These are phyloP conservation scores for Stylosanthes scabra DNA, from an alignment of 331 rosid species.

Conservation along the genomic window DNA sequence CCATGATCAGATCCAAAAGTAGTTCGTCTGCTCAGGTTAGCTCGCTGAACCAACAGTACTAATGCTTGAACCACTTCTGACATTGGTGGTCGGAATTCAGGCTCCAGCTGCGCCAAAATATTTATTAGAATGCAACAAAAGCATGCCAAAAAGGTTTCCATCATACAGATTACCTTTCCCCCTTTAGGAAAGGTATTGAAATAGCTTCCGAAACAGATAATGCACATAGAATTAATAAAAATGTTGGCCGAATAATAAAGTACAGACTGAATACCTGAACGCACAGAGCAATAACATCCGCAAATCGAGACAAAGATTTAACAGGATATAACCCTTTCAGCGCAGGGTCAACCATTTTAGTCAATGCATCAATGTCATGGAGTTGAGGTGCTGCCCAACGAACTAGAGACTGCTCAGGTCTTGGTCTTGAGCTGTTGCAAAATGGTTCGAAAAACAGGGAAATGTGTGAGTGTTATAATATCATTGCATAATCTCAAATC, in stretches of 20 bases:
- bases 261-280: constrained; percentile 72
- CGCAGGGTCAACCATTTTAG: constrained; percentile 91
- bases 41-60: constrained; percentile 90
- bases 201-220: neutral
- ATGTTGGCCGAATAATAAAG: neutral
- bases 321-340: constrained; percentile 93
- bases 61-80: constrained; percentile 96
- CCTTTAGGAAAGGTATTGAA: neutral
- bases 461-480: neutral
- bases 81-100: constrained; percentile 99
- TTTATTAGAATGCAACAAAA: neutral
- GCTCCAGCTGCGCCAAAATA: constrained; percentile 75
- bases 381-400: constrained; percentile 99
- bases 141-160: neutral
- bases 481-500: constrained; percentile 9
- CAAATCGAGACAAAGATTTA: constrained; percentile 95
- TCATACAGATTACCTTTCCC: neutral
- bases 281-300: constrained; percentile 96
- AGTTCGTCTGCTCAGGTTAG: constrained; percentile 98
- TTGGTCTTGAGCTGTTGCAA: constrained; percentile 73
- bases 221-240: neutral
- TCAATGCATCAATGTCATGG: constrained; percentile 93
- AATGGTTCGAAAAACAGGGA: constrained; percentile 35
- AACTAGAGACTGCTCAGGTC: constrained; percentile 93
- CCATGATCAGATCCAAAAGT: constrained; percentile 83